Percentiles rank a stretch among this genome's conserved stretches.
phyloP scores from a whole-genome alignment of 1,284 basidiomycete species.

The Puccinia novopanici region DNA sequence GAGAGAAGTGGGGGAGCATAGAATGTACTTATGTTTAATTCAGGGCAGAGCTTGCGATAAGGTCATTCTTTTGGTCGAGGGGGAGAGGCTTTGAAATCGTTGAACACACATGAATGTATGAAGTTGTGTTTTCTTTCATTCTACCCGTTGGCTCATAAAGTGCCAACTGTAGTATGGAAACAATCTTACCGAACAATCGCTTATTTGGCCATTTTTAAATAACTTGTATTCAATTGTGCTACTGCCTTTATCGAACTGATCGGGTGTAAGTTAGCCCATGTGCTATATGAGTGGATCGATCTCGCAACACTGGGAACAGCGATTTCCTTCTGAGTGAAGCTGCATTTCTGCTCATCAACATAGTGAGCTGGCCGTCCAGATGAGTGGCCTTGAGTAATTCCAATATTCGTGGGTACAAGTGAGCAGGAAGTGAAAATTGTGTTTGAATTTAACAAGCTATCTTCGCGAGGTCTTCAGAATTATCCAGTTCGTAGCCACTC shows the following conservation, averaged over 20 bases:
- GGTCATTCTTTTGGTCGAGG: slow-evolving; percentile 8
- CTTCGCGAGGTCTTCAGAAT: slow-evolving; percentile 39
- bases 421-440: slow-evolving; percentile 22
- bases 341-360: slow-evolving; percentile 15
- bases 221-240: slow-evolving; percentile 34
- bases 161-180: slow-evolving; percentile 19
- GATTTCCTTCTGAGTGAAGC: background rate
- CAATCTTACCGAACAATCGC: slow-evolving; percentile 25
- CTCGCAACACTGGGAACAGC: slow-evolving; percentile 20
- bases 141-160: background rate
- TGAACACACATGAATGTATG: slow-evolving; percentile 31
- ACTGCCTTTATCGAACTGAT: slow-evolving; percentile 32
- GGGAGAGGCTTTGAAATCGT: background rate
- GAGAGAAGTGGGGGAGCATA: slow-evolving; percentile 24
- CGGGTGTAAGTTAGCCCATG: slow-evolving; percentile 19
- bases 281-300: slow-evolving; percentile 19
- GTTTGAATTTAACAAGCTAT: slow-evolving; percentile 7
- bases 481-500: slow-evolving; percentile 30
- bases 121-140: slow-evolving; percentile 23
- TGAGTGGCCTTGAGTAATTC: background rate
- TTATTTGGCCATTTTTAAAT: background rate
- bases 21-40: slow-evolving; percentile 17
- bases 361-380: slow-evolving; percentile 2
- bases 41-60: slow-evolving; percentile 16
- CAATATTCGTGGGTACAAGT: slow-evolving; percentile 14